Base-by-base conservation (phyloP, 805 yeast genomes). In the Debaryomyces tyrocola region DNA sequence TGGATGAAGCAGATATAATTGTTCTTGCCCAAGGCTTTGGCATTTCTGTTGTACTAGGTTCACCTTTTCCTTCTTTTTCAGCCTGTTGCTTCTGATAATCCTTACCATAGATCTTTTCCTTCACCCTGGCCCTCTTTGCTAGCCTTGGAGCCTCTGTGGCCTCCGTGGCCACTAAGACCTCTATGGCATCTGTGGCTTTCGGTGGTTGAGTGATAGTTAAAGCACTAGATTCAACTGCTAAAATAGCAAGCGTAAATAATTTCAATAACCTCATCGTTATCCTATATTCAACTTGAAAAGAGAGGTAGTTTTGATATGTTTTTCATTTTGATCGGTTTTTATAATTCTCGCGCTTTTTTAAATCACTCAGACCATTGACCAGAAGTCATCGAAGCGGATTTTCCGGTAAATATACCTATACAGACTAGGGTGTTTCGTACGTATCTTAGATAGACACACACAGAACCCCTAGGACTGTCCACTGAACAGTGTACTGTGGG, bases 1-100 rank as follows among this genome's bases (percentile, higher is more conserved):
- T 66, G 0, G 74, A 74, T 50, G 82, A 82, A 24, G 5, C 10
- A 2, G 10, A 24, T 7, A 4, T 24, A 39, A 87, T 78, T 0
- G 95, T 87, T 62, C 96, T 78, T 12, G 76, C 43, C 96, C 96
- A 88, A 2, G 90, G 84, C 45, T 69, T 41, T 4, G 51, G 42
- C 2, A 46, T 47, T 5, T 51, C 41, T 6, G 33, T 43, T n/a
- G 40, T 48, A 24, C 33, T 37, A 35, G 36, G 38, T 18, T 40
- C 48, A 21, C 45, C 48, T 2, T 11, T 29, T 8, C 42, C 43
- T n/a, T 39, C 48, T 11, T 43, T 43, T 33, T 36, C 46, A 21
- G 39, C 50, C 49, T 41, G 46, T 20, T 31, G 43, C 36, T 63
- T 56, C 45, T 60, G 51, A 52, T 66, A 68, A 11, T 62, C 62